Evolutionary conservation across 148 eudicot species (phyloP).

Genomic region (Rhododendron griersonianum): DNA sequence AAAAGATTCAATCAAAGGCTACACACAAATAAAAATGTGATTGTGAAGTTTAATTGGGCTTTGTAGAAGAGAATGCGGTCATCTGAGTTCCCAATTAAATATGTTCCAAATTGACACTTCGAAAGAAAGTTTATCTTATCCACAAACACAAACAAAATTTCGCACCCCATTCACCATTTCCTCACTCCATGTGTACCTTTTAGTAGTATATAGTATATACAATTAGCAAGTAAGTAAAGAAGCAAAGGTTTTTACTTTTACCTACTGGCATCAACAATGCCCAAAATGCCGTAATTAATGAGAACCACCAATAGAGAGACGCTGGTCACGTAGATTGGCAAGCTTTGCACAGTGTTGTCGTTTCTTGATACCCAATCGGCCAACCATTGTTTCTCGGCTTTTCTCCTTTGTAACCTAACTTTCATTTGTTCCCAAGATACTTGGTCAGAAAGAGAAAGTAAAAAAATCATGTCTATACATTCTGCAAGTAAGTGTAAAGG

Average conservation of each 20-base stretch:
- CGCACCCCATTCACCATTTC: not conserved
- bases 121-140: too few relatives aligned
- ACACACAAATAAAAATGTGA: too few relatives aligned
- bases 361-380: slow-evolving; percentile 65
- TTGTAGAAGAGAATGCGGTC: too few relatives aligned
- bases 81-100: too few relatives aligned
- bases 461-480: not conserved
- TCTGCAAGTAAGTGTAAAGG: not conserved
- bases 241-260: not conserved
- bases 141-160: too few relatives aligned
- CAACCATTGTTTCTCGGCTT: slow-evolving; percentile 46
- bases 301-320: slow-evolving; percentile 63
- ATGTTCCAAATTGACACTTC: too few relatives aligned
- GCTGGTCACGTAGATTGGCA: slow-evolving; percentile 72
- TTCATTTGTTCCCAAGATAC: not conserved
- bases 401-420: slow-evolving; percentile 40
- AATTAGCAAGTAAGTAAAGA: not conserved
- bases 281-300: slow-evolving; percentile 62
- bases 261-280: slow-evolving; percentile 65
- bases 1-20: too few relatives aligned
- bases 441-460: not conserved
- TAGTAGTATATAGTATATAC: too few relatives aligned
- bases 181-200: not conserved
- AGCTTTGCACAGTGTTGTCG: slow-evolving; percentile 52
- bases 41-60: too few relatives aligned